These are phyloP conservation scores for Pyrus betulifolia DNA, from an alignment of 306 rosid genomes.

Conservation along the genomic window DNA sequence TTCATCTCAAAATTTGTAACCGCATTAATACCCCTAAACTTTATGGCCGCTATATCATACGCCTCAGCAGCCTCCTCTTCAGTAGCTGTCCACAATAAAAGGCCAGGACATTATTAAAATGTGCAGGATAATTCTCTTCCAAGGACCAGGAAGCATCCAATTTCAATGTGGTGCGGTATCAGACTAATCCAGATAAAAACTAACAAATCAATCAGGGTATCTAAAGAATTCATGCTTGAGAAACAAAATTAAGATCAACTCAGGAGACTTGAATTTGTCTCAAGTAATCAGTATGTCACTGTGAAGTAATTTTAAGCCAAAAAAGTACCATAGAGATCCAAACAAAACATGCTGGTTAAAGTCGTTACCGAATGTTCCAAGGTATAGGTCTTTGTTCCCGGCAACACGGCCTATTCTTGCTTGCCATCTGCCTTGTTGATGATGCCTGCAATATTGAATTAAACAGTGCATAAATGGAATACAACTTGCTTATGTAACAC, in stretches of 20 bases:
- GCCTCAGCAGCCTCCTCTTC: slow-evolving; percentile 99
- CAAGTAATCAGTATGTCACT: neutral
- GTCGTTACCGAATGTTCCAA: slow-evolving; percentile 82
- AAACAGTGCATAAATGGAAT: neutral
- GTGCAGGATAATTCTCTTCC: neutral
- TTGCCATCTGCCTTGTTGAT: slow-evolving; percentile 99
- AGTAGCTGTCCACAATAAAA: slow-evolving; percentile 45
- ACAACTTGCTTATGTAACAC: neutral
- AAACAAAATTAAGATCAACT: neutral
- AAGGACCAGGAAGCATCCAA: neutral
- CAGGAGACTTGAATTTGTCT: neutral
- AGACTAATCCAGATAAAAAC: neutral
- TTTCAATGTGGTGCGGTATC: neutral
- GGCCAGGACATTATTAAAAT: neutral
- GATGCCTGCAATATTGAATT: slow-evolving; percentile 54
- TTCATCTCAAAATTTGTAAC: slow-evolving; percentile 95
- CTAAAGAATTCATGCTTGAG: neutral
- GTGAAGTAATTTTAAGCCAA: neutral
- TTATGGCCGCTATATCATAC: slow-evolving; percentile 88
- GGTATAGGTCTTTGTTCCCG: slow-evolving; percentile 88
- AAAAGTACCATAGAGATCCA: neutral
- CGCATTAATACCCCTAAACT: slow-evolving; percentile 84
- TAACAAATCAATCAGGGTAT: neutral
- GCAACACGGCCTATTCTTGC: slow-evolving; percentile 99
- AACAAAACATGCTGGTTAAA: neutral